Percentiles rank a stretch among this genome's conserved stretches.
phyloP scores from a whole-genome alignment of 352 stramenopile species.

The Sclerospora graminicola region DNA sequence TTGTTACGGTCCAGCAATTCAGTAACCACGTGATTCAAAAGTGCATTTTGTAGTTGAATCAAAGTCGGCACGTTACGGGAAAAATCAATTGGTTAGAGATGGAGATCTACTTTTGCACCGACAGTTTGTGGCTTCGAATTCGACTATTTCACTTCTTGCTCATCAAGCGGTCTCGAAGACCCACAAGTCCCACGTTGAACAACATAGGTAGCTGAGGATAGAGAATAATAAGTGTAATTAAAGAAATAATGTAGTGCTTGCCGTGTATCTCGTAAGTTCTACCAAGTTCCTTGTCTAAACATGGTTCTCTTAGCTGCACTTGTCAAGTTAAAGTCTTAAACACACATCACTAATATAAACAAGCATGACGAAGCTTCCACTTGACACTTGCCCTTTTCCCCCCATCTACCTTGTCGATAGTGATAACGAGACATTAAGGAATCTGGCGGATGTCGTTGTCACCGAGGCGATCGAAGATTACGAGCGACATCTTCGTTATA shows the following conservation, averaged over 20 bases:
- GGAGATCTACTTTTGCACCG: conserved; percentile 4
- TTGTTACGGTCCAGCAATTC: too few relatives aligned
- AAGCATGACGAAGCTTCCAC: conserved; percentile 23
- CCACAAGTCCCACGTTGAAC: conserved; percentile 10
- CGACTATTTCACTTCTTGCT: not conserved
- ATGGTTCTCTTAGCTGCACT: too few relatives aligned
- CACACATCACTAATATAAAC: not conserved
- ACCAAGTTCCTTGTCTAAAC: too few relatives aligned
- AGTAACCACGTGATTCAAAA: too few relatives aligned
- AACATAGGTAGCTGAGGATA: too few relatives aligned
- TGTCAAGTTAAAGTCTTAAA: conserved; percentile 1
- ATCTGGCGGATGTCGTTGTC: conserved; percentile 19
- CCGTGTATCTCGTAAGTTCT: conserved; percentile 1
- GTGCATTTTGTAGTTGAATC: too few relatives aligned
- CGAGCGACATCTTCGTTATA: conserved; percentile 14
- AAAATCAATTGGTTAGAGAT: conserved; percentile 13
- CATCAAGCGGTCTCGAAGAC: conserved; percentile 1
- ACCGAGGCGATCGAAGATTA: conserved; percentile 18
- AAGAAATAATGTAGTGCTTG: too few relatives aligned
- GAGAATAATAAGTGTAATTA: too few relatives aligned
- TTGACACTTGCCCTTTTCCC: conserved; percentile 23
- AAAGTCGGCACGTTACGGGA: not conserved
- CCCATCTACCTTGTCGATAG: conserved; percentile 15
- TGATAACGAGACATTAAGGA: conserved; percentile 17
- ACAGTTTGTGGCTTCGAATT: conserved; percentile 5